Conservation (phyloP, 768 basidiomycete species). For the Paxillus involutus region DNA sequence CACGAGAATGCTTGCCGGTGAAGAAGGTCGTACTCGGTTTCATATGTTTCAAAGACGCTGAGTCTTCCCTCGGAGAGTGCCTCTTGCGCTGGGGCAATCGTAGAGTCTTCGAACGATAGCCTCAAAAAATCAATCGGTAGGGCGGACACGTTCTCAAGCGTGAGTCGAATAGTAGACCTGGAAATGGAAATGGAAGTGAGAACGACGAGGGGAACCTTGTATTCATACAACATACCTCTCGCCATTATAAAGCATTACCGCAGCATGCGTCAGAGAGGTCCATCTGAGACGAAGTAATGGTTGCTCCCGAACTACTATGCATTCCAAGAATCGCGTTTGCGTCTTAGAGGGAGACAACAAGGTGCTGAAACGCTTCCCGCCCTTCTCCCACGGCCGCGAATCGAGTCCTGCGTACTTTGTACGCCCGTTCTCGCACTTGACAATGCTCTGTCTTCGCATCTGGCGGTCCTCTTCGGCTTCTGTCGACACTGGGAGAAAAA, state of each 20-base stretch:
- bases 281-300: conserved; percentile 84
- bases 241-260: conserved; percentile 93
- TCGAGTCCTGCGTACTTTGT: conserved; percentile 76
- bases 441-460: conserved; percentile 54
- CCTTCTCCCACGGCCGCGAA: conserved; percentile 61
- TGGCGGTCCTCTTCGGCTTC: conserved; percentile 68
- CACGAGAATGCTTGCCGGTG: conserved; percentile 82
- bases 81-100: conserved; percentile 72
- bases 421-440: conserved; percentile 66
- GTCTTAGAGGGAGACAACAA: conserved; percentile 24
- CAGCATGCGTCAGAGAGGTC: conserved; percentile 89
- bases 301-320: conserved; percentile 81
- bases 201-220: not conserved
- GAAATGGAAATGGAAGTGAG: conserved; percentile 31
- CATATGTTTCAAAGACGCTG: conserved; percentile 83
- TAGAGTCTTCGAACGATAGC: conserved; percentile 89
- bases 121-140: conserved; percentile 84
- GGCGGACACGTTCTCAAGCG: conserved; percentile 85
- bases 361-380: conserved; percentile 39
- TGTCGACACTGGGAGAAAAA: conserved; percentile 72
- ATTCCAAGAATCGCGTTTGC: conserved; percentile 65
- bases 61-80: conserved; percentile 78
- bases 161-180: conserved; percentile 83
- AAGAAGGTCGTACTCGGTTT: conserved; percentile 81
- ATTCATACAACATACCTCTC: conserved; percentile 62